Conservation (phyloP, 2,329 filamentous ascomycete species). For the Ceratocystis diversiconidia region DNA sequence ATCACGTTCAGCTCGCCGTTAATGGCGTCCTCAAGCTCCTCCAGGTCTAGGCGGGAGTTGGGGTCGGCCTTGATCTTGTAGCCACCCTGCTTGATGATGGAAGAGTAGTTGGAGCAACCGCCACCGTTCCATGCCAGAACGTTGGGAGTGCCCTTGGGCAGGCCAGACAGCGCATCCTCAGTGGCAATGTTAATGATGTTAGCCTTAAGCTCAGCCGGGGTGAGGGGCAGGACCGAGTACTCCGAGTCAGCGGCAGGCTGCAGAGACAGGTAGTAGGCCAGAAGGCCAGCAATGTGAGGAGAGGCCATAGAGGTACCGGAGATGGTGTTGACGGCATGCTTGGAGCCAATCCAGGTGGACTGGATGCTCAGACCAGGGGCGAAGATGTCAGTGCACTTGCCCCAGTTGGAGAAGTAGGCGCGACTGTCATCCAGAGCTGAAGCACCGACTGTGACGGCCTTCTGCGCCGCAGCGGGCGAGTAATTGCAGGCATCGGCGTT, state of each 20-base stretch:
- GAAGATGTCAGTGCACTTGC: constrained; percentile 99
- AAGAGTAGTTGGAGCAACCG: constrained; percentile 77
- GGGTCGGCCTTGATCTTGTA: constrained; percentile 46
- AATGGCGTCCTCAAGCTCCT: constrained; percentile 47
- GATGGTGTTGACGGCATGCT: constrained; percentile 95
- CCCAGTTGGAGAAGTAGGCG: constrained; percentile 99
- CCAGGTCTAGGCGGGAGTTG: constrained; percentile 32
- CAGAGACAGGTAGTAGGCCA: constrained; percentile 95
- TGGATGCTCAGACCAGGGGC: constrained; percentile 92
- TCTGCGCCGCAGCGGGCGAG: constrained; percentile 82
- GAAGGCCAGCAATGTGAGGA: constrained; percentile 86
- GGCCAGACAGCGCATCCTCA: constrained; percentile 58
- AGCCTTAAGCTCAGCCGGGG: constrained; percentile 85
- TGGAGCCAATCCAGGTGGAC: constrained; percentile 96
- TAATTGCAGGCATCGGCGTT: constrained; percentile 99
- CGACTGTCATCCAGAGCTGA: constrained; percentile 87
- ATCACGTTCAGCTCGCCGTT: constrained; percentile 47
- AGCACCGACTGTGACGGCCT: constrained; percentile 90
- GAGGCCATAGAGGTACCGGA: constrained; percentile 99
- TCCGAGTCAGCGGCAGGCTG: constrained; percentile 82
- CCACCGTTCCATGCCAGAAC: constrained; percentile 98
- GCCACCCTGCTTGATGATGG: constrained; percentile 61
- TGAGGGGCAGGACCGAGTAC: constrained; percentile 78
- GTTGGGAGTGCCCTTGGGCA: constrained; percentile 80
- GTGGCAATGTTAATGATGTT: constrained; percentile 76